These are phyloP conservation scores for Eruca vesicaria DNA, from an alignment of 441 rosid genomes.

Conservation along the genomic window DNA sequence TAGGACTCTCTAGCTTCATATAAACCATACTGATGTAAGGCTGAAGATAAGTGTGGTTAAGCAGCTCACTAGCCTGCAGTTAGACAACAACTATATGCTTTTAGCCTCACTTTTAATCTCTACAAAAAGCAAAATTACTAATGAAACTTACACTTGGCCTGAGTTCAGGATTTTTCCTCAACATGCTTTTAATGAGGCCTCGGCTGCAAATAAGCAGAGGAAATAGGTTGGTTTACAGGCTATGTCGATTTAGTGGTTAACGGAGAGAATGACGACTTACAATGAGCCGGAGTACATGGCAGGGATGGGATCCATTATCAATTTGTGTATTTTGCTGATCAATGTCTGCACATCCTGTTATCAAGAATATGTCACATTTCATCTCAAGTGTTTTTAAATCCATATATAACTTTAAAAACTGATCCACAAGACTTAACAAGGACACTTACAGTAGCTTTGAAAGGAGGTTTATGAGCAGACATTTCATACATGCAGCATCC, in stretches of 20 bases:
- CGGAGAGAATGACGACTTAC: slow-evolving; percentile 39
- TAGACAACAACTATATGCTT: neutral
- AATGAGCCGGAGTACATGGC: slow-evolving; percentile 62
- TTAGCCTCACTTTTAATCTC: neutral
- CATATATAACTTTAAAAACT: neutral
- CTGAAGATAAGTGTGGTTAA: slow-evolving; percentile 62
- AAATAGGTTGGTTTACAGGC: neutral
- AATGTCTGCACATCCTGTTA: slow-evolving; percentile 60
- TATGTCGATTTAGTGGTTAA: neutral
- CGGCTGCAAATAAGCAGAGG: slow-evolving; percentile 45
- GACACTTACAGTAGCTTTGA: slow-evolving; percentile 70
- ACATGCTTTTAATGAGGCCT: slow-evolving; percentile 67
- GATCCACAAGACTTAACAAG: neutral
- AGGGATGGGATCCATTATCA: slow-evolving; percentile 65
- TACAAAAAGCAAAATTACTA: neutral
- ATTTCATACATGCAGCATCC: slow-evolving; percentile 83
- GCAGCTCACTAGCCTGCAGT: slow-evolving; percentile 66
- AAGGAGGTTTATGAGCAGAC: slow-evolving; percentile 66
- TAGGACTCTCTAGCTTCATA: slow-evolving; percentile 49
- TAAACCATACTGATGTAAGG: slow-evolving; percentile 53
- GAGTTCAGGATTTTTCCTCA: slow-evolving; percentile 75
- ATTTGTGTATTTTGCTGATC: slow-evolving; percentile 63
- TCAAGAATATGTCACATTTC: neutral
- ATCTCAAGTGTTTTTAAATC: neutral
- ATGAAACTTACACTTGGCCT: slow-evolving; percentile 60